phyloP scores from a whole-genome alignment of 139 green algal genomes.

The Protoeuglena noctilucae region DNA sequence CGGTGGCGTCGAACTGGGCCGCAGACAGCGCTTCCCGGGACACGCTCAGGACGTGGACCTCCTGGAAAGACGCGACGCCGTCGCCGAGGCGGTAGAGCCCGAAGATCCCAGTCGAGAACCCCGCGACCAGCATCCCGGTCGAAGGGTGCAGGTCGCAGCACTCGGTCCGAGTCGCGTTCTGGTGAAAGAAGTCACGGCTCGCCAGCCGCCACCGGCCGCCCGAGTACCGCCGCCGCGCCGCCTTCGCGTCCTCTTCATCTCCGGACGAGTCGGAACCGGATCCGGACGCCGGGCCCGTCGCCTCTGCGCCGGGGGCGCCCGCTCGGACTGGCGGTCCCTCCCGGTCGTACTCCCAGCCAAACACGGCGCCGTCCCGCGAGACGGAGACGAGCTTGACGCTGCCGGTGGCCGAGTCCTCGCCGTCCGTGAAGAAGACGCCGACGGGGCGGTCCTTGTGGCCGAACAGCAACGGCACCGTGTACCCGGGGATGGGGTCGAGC shows the following conservation, averaged over 20 bases:
- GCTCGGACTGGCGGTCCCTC: constrained; percentile 2
- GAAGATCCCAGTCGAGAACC: constrained; percentile 30
- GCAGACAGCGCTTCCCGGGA: constrained; percentile 42
- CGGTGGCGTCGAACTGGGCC: constrained; percentile 55
- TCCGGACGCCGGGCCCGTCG: neutral
- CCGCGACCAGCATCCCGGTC: constrained; percentile 45
- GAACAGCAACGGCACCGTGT: constrained; percentile 48
- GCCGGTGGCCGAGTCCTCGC: constrained; percentile 24
- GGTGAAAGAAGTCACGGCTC: constrained; percentile 62
- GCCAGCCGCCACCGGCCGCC: constrained; percentile 57
- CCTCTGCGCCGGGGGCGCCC: constrained; percentile 6
- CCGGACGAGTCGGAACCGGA: too few species aligned
- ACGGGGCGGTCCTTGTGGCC: constrained; percentile 65
- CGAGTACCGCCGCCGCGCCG: constrained; percentile 11
- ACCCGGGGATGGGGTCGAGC: constrained; percentile 61
- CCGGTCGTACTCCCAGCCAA: constrained; percentile 47
- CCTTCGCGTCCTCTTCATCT: constrained; percentile 7
- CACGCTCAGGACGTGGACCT: constrained; percentile 21
- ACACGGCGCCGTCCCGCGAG: constrained; percentile 67
- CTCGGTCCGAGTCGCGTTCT: constrained; percentile 34
- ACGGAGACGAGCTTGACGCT: constrained; percentile 52
- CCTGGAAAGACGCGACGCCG: too few species aligned
- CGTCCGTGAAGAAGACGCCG: constrained; percentile 53
- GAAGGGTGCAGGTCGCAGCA: constrained; percentile 31
- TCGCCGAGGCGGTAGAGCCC: neutral